phyloP scores from a whole-genome alignment of 306 rosid species.

The Medicago ruthenica region DNA sequence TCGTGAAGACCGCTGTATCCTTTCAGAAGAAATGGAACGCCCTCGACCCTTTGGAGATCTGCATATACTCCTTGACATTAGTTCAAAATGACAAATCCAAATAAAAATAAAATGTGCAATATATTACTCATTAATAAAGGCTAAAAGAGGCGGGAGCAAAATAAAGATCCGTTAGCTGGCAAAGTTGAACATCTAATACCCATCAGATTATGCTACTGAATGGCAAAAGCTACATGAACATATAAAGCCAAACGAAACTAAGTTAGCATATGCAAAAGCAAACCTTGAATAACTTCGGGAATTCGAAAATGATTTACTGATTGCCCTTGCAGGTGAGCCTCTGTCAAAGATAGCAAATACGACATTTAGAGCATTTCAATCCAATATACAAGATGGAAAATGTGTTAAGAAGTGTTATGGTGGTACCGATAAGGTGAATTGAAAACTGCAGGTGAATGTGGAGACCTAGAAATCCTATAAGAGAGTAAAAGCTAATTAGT shows the following conservation, averaged over 20 bases:
- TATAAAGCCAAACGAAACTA: conserved; percentile 26
- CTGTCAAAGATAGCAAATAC: conserved; percentile 48
- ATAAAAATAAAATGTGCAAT: conserved; percentile 22
- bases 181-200: conserved; percentile 16
- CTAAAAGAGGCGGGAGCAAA: conserved; percentile 10
- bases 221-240: neutral
- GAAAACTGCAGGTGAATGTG: conserved; percentile 54
- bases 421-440: conserved; percentile 57
- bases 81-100: conserved; percentile 12
- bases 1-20: conserved; percentile 54
- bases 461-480: conserved; percentile 62
- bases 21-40: conserved; percentile 61
- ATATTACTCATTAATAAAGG: conserved; percentile 8
- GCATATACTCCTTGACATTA: conserved; percentile 65
- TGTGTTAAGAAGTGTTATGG: conserved; percentile 13
- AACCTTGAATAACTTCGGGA: conserved; percentile 67
- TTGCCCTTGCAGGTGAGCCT: conserved; percentile 62
- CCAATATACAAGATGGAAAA: conserved; percentile 25
- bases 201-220: conserved; percentile 18
- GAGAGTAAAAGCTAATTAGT: conserved; percentile 34
- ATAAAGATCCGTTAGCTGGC: conserved; percentile 13
- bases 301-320: conserved; percentile 62
- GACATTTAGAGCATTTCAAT: conserved; percentile 32
- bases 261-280: conserved; percentile 36
- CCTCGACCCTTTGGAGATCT: conserved; percentile 62